phyloP scores from a whole-genome alignment of 257 asterid species.

The Scutellaria minor region DNA sequence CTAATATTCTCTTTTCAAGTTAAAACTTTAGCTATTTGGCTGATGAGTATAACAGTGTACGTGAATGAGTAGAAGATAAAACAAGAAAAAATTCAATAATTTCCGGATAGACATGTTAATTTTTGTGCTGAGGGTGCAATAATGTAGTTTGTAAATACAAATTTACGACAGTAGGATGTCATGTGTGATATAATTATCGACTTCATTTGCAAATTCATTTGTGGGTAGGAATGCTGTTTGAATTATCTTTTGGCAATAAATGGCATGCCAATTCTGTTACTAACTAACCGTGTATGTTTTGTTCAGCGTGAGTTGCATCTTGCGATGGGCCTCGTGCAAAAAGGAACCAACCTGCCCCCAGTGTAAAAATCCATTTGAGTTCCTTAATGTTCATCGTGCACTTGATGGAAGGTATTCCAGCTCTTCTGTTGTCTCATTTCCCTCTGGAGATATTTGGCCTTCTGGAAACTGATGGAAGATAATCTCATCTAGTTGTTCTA shows the following conservation, averaged over 20 bases:
- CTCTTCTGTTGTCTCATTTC: conserved; percentile 19
- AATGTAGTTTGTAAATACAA: conserved; percentile 9
- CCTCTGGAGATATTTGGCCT: neutral
- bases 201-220: conserved; percentile 4
- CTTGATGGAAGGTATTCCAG: conserved; percentile 87
- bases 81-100: neutral
- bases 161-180: conserved; percentile 1
- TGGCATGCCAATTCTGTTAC: neutral
- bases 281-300: conserved; percentile 30
- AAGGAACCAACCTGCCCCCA: conserved; percentile 85
- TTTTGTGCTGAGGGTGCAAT: neutral
- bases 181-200: neutral
- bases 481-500: conserved; percentile 4
- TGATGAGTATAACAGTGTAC: neutral
- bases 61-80: neutral
- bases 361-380: conserved; percentile 79
- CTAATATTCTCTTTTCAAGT: neutral
- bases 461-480: conserved; percentile 2
- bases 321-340: conserved; percentile 91
- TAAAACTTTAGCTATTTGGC: neutral
- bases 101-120: neutral
- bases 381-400: conserved; percentile 78
- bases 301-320: conserved; percentile 81
- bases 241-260: conserved; percentile 14
- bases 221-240: conserved; percentile 18